Evolutionary conservation across 2,329 filamentous ascomycete genomes (phyloP), one percentile per base, ranked within the genome.

Genomic region (Ophidiomyces ophidiicola): DNA sequence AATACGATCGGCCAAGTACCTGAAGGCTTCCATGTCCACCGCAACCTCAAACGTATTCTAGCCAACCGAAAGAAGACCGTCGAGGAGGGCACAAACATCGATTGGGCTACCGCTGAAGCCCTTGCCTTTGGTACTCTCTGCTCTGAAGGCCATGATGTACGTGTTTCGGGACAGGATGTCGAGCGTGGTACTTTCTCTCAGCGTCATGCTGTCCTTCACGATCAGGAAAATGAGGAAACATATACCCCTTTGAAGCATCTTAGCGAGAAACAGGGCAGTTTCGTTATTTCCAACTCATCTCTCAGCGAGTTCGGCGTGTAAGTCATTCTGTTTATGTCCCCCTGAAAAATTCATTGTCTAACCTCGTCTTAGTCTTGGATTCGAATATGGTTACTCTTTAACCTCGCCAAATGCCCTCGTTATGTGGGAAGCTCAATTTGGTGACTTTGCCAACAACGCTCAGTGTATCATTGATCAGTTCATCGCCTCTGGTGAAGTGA

Each of bases 401-500:
- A 93, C 87, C 19, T 96, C 90, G 20, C 90, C 90, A 42, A 93
- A 94, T 59, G 88, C 90, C 25, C 76, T 98, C 18, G 88, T 98
- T 53, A 93, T 98, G 78, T 98, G 90, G 90, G 90, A 98, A 68
- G 90, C 90, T 25, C 90, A 98, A 65, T 98, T 98, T 56, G 90
- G 90, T 71, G 90, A 98, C 66, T 98, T 98, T 56, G 90, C 90
- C 72, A 98, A 98, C 74, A 98, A 94, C 57, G 88, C 90, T 30
- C 90, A 98, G 67, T 93, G 86, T 62, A 92, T 98, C 64, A 92
- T 98, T 57, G 90, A 98, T 62, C 90, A 98, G 66, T 98, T 98
- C 67, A 80, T 98, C 53, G 88, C 90, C 36, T 94, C 90, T 46
- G 90, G 90, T 58, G 90, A 98, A 68, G 80, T 83, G 49, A 98